These are phyloP conservation scores for Carpediemonas membranifera DNA, from an alignment of 78 protist species.

Conservation along the genomic window DNA sequence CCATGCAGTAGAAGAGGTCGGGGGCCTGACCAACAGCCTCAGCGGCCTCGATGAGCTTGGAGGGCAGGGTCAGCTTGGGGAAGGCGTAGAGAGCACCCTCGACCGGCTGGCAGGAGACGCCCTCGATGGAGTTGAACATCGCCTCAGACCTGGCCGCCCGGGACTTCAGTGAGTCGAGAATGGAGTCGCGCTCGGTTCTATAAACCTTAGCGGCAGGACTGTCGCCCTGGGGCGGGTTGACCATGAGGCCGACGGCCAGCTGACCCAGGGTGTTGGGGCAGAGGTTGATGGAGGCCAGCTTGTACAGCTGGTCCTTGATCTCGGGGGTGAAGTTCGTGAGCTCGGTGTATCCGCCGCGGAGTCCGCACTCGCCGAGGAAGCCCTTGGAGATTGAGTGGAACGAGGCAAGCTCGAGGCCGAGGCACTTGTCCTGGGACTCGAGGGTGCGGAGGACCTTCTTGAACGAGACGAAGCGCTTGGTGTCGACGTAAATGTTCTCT, in stretches of 20 bases:
- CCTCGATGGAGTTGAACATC: constrained; percentile 3
- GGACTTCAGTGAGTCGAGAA: neutral
- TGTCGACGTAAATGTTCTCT: neutral
- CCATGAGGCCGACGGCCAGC: neutral
- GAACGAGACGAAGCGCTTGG: neutral
- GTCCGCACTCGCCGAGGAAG: constrained; percentile 20
- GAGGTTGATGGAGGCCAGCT: constrained; percentile 7
- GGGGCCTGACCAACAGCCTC: neutral
- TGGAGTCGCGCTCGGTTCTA: neutral
- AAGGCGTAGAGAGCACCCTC: constrained; percentile 19
- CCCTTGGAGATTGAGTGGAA: constrained; percentile 21
- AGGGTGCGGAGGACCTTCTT: neutral
- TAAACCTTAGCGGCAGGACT: neutral
- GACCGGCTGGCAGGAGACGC: neutral
- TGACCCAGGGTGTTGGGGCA: constrained; percentile 16
- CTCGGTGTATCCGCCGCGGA: constrained; percentile 10
- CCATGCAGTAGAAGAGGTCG: neutral
- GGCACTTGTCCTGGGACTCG: neutral
- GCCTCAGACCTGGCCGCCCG: neutral
- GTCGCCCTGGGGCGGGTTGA: constrained; percentile 13
- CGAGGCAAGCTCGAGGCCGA: neutral
- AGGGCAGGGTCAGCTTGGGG: constrained; percentile 7
- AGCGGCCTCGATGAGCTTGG: neutral
- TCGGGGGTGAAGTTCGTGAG: neutral
- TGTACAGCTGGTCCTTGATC: neutral